Evolutionary conservation across 768 basidiomycete genomes (phyloP).

Genomic region (Amanita brunnescens): DNA sequence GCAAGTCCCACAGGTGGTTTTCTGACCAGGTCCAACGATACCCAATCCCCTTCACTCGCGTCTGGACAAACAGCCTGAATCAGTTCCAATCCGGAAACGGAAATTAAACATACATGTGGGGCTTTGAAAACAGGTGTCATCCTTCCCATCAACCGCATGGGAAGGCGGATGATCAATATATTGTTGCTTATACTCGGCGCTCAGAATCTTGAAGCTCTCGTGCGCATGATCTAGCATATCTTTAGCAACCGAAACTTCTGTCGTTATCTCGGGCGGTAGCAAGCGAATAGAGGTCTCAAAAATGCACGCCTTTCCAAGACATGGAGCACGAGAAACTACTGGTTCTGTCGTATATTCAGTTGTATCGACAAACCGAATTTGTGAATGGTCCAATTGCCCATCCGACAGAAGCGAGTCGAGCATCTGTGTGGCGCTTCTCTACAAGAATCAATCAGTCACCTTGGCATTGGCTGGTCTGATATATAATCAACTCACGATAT

Average conservation of each 20-base stretch:
- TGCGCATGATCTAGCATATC: conserved; percentile 37
- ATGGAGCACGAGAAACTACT: conserved; percentile 27
- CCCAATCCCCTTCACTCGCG: conserved; percentile 21
- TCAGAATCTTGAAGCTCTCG: conserved; percentile 24
- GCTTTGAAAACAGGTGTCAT: conserved; percentile 43
- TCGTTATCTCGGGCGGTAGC: conserved; percentile 24
- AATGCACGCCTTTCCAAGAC: conserved; percentile 34
- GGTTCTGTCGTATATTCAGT: conserved; percentile 5
- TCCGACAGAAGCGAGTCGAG: conserved; percentile 24
- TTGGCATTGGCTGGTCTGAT: background rate
- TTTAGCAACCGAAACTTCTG: conserved; percentile 17
- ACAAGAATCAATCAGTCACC: conserved; percentile 2
- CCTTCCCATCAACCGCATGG: conserved; percentile 47
- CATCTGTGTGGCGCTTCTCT: conserved; percentile 39
- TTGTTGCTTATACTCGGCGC: conserved; percentile 21
- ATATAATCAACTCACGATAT: conserved; percentile 44
- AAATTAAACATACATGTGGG: conserved; percentile 31
- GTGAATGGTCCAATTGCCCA: background rate
- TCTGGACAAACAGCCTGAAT: conserved; percentile 11
- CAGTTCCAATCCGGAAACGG: background rate
- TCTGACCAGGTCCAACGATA: conserved; percentile 19
- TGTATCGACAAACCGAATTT: background rate
- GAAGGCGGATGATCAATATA: conserved; percentile 41
- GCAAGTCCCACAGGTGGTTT: background rate
- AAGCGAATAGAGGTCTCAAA: conserved; percentile 45